These are phyloP conservation scores for Tetrastigma voinierianum DNA, from an alignment of 164 flowering plant species.

Conservation along the genomic window DNA sequence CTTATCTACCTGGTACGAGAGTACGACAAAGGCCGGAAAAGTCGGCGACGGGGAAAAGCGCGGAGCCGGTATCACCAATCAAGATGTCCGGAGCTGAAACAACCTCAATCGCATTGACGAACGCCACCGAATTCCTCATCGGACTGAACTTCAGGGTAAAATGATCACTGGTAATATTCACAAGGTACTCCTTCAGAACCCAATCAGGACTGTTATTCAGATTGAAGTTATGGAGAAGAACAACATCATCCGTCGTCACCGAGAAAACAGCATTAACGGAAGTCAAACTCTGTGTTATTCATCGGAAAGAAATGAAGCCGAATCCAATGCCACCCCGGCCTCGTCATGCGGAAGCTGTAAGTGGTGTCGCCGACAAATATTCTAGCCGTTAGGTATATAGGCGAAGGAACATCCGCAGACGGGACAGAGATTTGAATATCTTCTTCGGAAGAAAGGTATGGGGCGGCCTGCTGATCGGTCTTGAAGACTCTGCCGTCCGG, in stretches of 20 bases:
- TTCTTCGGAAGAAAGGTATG: constrained; percentile 37
- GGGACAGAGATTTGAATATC: constrained; percentile 32
- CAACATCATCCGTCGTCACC: constrained; percentile 41
- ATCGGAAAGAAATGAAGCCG: constrained; percentile 70
- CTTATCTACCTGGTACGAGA: constrained; percentile 44
- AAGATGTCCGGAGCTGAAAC: constrained; percentile 66
- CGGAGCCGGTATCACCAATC: constrained; percentile 38
- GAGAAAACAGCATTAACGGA: constrained; percentile 41
- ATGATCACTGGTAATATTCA: constrained; percentile 42
- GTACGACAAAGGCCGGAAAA: constrained; percentile 32
- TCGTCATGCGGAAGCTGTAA: constrained; percentile 44
- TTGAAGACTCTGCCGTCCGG: constrained; percentile 54
- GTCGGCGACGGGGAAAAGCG: constrained; percentile 39
- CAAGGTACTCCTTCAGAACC: constrained; percentile 51
- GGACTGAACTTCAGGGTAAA: constrained; percentile 49
- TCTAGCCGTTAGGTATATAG: constrained; percentile 40
- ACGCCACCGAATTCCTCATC: constrained; percentile 48
- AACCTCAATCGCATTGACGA: constrained; percentile 71
- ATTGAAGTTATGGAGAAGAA: constrained; percentile 48
- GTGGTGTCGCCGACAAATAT: constrained; percentile 48
- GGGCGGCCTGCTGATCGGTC: constrained; percentile 39
- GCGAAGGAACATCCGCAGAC: constrained; percentile 24
- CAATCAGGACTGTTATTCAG: constrained; percentile 13
- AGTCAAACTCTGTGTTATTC: constrained; percentile 31
- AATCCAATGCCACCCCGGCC: constrained; percentile 75